Base-by-base conservation (phyloP, 1,139 yeast genomes). In the Scheffersomyces segobiensis region DNA sequence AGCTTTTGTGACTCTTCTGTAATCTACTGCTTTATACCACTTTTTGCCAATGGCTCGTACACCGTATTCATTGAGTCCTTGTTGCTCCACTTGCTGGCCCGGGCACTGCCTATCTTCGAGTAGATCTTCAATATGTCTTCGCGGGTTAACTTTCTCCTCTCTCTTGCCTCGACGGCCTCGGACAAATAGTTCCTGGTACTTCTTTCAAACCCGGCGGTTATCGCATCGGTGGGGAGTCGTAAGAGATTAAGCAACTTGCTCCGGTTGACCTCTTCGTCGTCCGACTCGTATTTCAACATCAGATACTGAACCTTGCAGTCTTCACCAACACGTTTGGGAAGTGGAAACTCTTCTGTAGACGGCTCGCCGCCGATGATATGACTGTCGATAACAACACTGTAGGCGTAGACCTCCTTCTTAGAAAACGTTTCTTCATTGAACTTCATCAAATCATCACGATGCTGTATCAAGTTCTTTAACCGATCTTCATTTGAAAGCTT, bases 81-180 rank as follows among this genome's bases (percentile, higher is more conserved):
- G 7, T 59, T 55, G 32, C 63, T 65, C 79, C 78, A 75, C 55
- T 62, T 59, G 50, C 68, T 66, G 21, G 68, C 63, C 50, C 79
- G 61, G 5, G 69, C 70, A 32, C 64, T 65, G 2, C 79, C 79
- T 14, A 75, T 71, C 49, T 67, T 71, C 14, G 73, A 68, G 59
- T 71, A 74, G 18, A 67, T 60, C 46, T 71, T 65, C 57, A 73
- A 64, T n/a, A 65, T 55, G 26, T 63, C 65, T 32, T 64, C 63
- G 21, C 60, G 55, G 5, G 63, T 50, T 19, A 55, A 24, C 46
- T 51, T 49, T 48, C 18, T 48, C 24, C 50, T 48, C 50, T 48
- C 50, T 48, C 24, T 48, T n/a, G 22, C 18, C 12, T 20, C 50
- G 19, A 14, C 6, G 8, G n/a, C 5, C 26, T 21, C 26, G 17